Base-by-base conservation (phyloP, 164 flowering plant species). In the Aristolochia contorta region DNA sequence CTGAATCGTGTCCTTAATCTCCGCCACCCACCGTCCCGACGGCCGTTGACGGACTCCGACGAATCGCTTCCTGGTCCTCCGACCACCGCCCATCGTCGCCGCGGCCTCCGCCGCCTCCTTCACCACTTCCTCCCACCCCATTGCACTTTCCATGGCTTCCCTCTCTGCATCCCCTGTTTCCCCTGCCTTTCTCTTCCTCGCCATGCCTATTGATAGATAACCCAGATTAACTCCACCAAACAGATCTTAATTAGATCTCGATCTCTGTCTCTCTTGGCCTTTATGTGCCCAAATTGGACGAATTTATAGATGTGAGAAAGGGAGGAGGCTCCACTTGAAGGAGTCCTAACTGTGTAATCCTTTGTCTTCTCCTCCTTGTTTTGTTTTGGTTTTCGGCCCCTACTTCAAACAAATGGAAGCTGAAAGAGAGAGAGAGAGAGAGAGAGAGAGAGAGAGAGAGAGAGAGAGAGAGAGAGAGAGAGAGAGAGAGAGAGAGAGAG, bases 11-110 rank as follows among this genome's bases (percentile, higher is more conserved):
- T 79, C 80, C 59, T 79, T 79, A 20, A 77, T 79, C 73, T 78
- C 82, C 0, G 82, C 82, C 58, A 79, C 82, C 80, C 82, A 79
- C 23, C 80, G 60, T 1, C 83, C 83, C 1, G 83, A 80, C 1
- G 81, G 79, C 67, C 81, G 47, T 50, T 80, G 83, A 46, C 81
- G 68, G 23, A 80, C 83, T 18, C 81, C 83, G 21, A 80, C 77
- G 33, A 60, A 80, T 2, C 78, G 69, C 61, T 73, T 75, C 46
- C 78, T 59, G 5, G 70, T 70, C 22, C 72, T 62, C 32, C 67
- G 66, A 7, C 50, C 68, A 13, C 69, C 72, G 41, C 61, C 58
- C 16, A 73, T 27, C 20, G 59, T 56, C 25, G 54, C 70, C 27
- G 56, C 71, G 18, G 61, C 56, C 21, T 58, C 62, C 19, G 59